A percentile compares a stretch with the other conserved stretches of the same genome.
These are phyloP conservation scores for Cryomyces minteri DNA, from an alignment of 495 filamentous ascomycete species.

Conservation along the genomic window DNA sequence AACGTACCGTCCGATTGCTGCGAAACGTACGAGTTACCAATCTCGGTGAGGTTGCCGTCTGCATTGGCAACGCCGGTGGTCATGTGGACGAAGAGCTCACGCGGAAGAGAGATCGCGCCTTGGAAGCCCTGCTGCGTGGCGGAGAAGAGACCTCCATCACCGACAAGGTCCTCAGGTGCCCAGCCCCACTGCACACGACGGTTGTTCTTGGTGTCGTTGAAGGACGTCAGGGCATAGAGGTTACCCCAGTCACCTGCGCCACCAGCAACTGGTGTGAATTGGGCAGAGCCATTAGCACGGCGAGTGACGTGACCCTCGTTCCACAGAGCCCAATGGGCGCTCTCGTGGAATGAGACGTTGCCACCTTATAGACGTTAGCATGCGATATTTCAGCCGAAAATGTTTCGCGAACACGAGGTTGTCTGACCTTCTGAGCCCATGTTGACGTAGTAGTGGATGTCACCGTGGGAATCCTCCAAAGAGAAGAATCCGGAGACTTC, in stretches of 20 bases:
- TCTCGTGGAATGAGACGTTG: slow-evolving; percentile 16
- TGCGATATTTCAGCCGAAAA: slow-evolving; percentile 13
- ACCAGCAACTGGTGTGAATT: slow-evolving; percentile 19
- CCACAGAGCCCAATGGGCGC: slow-evolving; percentile 23
- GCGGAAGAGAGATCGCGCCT: slow-evolving; percentile 22
- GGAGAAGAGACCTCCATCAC: slow-evolving; percentile 13
- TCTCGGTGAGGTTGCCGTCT: slow-evolving; percentile 10
- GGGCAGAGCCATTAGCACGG: slow-evolving; percentile 18
- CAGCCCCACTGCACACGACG: slow-evolving; percentile 26
- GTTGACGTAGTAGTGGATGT: slow-evolving; percentile 26
- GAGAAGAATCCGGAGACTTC: slow-evolving; percentile 35
- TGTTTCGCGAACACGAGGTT: no score
- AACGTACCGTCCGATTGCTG: slow-evolving; percentile 15
- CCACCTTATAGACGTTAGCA: slow-evolving; percentile 8
- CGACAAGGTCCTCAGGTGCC: slow-evolving; percentile 20
- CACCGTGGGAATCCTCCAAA: slow-evolving; percentile 20
- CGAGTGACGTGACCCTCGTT: slow-evolving; percentile 20
- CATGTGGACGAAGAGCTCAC: slow-evolving; percentile 23
- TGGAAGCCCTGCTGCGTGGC: slow-evolving; percentile 24
- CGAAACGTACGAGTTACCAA: slow-evolving; percentile 11
- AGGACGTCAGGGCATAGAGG: slow-evolving; percentile 24
- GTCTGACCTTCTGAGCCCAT: slow-evolving; percentile 21
- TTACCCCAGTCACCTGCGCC: slow-evolving; percentile 24
- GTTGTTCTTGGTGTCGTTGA: slow-evolving; percentile 25
- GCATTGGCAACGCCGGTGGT: slow-evolving; percentile 14